A percentile compares a stretch with the other conserved stretches of the same genome.
phyloP scores from a whole-genome alignment of 176 grass and related monocot genomes.

The Hordeum vulgare region DNA sequence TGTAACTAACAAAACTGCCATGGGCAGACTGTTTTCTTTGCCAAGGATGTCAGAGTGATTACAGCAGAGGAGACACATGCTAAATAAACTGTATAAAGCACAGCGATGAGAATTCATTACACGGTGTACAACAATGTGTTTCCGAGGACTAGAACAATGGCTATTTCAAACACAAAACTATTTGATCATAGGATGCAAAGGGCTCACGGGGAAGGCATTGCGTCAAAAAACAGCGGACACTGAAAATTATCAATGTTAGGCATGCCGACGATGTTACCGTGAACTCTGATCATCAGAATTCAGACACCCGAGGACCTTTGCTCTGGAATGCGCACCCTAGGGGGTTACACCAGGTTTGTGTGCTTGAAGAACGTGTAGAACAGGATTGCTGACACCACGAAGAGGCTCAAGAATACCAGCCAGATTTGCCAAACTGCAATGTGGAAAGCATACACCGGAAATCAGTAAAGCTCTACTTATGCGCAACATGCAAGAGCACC shows the following conservation, averaged over 20 bases:
- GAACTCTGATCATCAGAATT: constrained; percentile 18
- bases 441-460: not conserved
- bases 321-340: constrained; percentile 17
- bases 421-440: constrained; percentile 72
- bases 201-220: not conserved
- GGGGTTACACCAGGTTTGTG: constrained; percentile 44
- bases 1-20: too few relatives aligned
- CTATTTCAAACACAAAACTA: not conserved
- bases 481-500: not conserved
- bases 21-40: too few relatives aligned
- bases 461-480: constrained; percentile 6
- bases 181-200: not conserved
- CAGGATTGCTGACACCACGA: constrained; percentile 40
- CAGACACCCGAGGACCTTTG: not conserved
- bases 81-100: too few relatives aligned
- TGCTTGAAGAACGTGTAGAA: constrained; percentile 64
- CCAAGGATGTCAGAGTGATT: too few relatives aligned
- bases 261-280: too few relatives aligned
- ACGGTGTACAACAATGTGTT: not conserved
- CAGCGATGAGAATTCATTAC: too few relatives aligned
- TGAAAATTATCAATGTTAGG: not conserved
- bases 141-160: not conserved
- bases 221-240: not conserved
- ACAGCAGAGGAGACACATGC: too few relatives aligned
- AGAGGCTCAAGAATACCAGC: constrained; percentile 50